Evolutionary conservation across 73 alveolate genomes (phyloP).

Genomic region (Stentor roeselii): DNA sequence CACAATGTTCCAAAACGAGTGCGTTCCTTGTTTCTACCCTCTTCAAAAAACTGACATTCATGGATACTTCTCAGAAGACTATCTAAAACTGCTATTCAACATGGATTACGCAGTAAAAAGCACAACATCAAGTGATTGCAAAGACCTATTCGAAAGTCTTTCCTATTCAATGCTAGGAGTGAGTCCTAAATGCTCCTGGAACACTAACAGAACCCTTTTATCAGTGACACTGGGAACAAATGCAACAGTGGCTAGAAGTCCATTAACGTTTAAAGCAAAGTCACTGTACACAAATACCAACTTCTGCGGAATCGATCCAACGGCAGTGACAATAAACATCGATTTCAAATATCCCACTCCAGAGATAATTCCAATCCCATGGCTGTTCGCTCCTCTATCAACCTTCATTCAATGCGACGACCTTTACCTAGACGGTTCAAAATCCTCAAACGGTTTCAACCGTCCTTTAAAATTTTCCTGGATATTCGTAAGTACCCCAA

Average conservation of each 20-base stretch:
- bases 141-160: not conserved
- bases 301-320: not conserved
- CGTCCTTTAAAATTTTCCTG: not conserved
- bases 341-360: not conserved
- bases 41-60: not conserved
- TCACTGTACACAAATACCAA: not conserved
- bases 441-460: not conserved
- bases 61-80: not conserved
- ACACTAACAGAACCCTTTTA: not conserved
- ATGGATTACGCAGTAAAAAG: not conserved
- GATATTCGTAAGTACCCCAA: not conserved
- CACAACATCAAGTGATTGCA: not conserved
- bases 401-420: constrained; percentile 6
- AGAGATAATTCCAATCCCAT: not conserved
- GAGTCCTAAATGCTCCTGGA: not conserved
- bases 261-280: not conserved
- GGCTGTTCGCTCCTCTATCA: not conserved
- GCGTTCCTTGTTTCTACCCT: constrained; percentile 14
- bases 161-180: constrained; percentile 1
- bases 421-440: not conserved
- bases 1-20: not conserved
- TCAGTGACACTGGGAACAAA: not conserved
- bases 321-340: not conserved
- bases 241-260: not conserved
- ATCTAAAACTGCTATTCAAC: not conserved